Evolutionary conservation across 2,329 filamentous ascomycete genomes (phyloP), one percentile per base, ranked within the genome.

Genomic region (Cladobotryum protrusum): DNA sequence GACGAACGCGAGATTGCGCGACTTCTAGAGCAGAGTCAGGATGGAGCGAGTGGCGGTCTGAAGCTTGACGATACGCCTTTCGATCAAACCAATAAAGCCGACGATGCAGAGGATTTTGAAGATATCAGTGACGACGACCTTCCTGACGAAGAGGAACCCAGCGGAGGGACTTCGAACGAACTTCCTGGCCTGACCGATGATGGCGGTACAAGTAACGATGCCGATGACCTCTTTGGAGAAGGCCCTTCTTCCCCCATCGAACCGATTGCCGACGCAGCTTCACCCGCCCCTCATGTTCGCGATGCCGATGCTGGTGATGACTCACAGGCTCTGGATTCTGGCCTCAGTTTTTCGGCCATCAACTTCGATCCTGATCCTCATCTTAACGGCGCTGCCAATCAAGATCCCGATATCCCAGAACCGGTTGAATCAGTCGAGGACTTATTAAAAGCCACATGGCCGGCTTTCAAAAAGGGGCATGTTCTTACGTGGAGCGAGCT

Each of bases 71-170:
- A 68, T 43, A 65, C 61, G 12, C 67, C 74, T 19, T 78, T 85
- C 55, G 82, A 84, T 56, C 75, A 82, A 56, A 74, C 76, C 6
- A 86, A 89, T 66, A 99, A 99, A 68, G 92, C 90, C 48, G 90
- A 90, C 53, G 88, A 97, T 69, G 93, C 93, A 37, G 72, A 93
- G 54, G 93, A 99, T 63, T 99, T 77, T 60, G 89, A 88, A 63
- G 89, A 96, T 62, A 91, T 97, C 54, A 86, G 86, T 57, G 92
- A 97, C 64, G 90, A 95, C 63, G 91, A 96, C 55, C 77, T 96
- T 7, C 86, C 89, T 11, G 89, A 93, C 6, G 89, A 93, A 55
- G 89, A 92, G 56, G 79, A 83, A 49, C 68, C 67, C 24, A 67
- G 66, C 11, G 67, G 63, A 5, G 67, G 63, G 46, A 61, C 64